Evolutionary conservation across 2,329 filamentous ascomycete species (phyloP).

Genomic region (Immersiporthe knoxdaviesiana): DNA sequence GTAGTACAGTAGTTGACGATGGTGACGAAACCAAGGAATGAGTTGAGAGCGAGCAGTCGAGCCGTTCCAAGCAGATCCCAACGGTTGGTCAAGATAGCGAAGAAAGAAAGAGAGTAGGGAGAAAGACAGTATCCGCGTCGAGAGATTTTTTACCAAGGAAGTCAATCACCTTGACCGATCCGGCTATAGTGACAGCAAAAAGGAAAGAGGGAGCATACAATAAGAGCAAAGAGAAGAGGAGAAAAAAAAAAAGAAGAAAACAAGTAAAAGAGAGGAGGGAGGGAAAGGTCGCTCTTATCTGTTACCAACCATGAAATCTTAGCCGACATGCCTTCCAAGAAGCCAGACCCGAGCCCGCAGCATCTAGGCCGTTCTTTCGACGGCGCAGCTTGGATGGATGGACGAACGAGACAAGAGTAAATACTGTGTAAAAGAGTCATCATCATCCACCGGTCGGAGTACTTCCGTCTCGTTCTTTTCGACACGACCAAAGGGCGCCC

Average conservation of each 20-base stretch:
- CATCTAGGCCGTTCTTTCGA: background rate
- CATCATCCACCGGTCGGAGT: constrained; percentile 4
- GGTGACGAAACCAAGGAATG: background rate
- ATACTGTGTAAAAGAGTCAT: constrained; percentile 12
- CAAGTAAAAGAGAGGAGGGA: background rate
- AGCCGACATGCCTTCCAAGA: background rate
- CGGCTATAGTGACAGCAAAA: background rate
- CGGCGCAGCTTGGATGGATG: background rate
- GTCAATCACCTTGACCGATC: background rate
- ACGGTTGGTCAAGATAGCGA: background rate
- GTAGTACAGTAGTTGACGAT: background rate
- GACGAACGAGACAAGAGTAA: background rate
- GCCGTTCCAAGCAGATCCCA: background rate
- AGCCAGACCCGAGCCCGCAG: background rate
- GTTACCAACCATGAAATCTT: background rate
- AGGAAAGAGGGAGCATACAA: background rate
- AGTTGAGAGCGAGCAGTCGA: background rate
- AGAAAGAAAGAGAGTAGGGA: background rate
- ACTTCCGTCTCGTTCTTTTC: background rate
- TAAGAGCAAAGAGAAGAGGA: background rate
- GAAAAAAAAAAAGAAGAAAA: background rate
- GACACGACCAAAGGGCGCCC: constrained; percentile 6
- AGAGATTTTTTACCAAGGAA: background rate
- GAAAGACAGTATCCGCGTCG: background rate
- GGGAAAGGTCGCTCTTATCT: background rate